Percentiles rank a stretch among this genome's conserved stretches.
Evolutionary conservation across 768 basidiomycete species (phyloP).

Genomic region (Podaxis sp.): DNA sequence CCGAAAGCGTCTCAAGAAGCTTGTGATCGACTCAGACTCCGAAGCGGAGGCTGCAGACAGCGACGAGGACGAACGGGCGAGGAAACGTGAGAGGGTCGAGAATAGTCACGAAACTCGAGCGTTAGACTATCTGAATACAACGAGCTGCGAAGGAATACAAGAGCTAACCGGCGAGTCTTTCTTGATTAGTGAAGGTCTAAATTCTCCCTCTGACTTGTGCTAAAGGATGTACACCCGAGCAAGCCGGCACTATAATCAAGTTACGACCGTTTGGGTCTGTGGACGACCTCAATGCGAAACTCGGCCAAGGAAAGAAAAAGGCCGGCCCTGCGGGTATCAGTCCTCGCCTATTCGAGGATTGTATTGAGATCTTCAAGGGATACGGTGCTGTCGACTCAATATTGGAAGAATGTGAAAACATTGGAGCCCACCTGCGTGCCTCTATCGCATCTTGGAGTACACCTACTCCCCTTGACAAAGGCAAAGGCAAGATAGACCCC

Average conservation of each 20-base stretch:
- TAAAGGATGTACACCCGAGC: conserved; percentile 75
- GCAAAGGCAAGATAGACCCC: conserved; percentile 33
- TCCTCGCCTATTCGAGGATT: conserved; percentile 88
- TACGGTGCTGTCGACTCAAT: conserved; percentile 89
- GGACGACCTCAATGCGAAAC: conserved; percentile 71
- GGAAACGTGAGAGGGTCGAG: conserved; percentile 32
- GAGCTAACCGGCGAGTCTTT: conserved; percentile 66
- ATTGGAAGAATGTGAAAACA: conserved; percentile 84
- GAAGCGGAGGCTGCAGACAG: conserved; percentile 54
- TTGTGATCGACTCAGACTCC: conserved; percentile 68
- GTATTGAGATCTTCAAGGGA: conserved; percentile 77
- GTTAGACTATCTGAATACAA: conserved; percentile 68
- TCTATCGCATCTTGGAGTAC: conserved; percentile 80
- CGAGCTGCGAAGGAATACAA: conserved; percentile 62
- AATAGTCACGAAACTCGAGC: conserved; percentile 48
- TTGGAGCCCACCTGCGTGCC: conserved; percentile 70
- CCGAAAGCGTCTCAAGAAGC: conserved; percentile 55
- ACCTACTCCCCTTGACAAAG: conserved; percentile 36
- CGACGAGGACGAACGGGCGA: conserved; percentile 40
- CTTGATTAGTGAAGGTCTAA: conserved; percentile 4
- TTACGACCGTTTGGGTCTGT: conserved; percentile 80
- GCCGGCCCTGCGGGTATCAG: conserved; percentile 81
- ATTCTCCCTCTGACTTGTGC: neutral
- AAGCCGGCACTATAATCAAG: conserved; percentile 76
- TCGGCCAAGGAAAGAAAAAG: conserved; percentile 88